Base-by-base conservation (phyloP, 495 filamentous ascomycete species). In the Trichoderma gamsii region DNA sequence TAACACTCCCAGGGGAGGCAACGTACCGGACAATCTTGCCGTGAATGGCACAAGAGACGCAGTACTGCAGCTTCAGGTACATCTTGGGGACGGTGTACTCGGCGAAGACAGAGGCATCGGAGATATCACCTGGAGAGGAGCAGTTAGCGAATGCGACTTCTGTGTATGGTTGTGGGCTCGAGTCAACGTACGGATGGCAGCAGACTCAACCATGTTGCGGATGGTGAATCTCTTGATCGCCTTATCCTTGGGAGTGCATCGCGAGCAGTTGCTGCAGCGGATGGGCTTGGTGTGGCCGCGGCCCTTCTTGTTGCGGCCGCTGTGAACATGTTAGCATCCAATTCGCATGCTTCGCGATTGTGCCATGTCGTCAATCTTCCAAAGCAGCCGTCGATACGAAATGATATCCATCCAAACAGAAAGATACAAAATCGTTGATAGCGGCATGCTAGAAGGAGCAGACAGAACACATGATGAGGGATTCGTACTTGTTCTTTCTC, bases 21-120 rank as follows among this genome's bases (percentile, higher is more conserved):
- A 86, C 92, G 80, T 90, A 99, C 95, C 95, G 94, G 80, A 99
- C 96, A 81, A 98, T 98, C 91, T 99, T 99, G 86, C 96, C 95
- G 86, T 98, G 95, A 76, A 99, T 98, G 74, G 95, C 95, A 84
- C 95, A 98, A 79, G 96, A 98, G 77, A 99, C 95, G 81, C 95
- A 99, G 91, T 99, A 99, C 86, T 99, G 95, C 80, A 99, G 89
- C 89, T 99, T 99, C 81, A 99, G 86, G 89, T 99, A 99, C 95
- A 99, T 99, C 89, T 99, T 99, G 81, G 95, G 95, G 80, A 99
- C 93, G 69, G 92, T 90, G 86, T 99, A 99, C 85, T 99, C 95
- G 72, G 90, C 83, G 87, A 97, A 98, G 81, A 99, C 95, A 73
- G 95, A 98, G 76, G 95, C 95, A 77, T 99, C 95, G 71, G 93